Evolutionary conservation across 441 rosid species (phyloP), one percentile per base, ranked within the genome.

Genomic region (Syzygium malaccense): DNA sequence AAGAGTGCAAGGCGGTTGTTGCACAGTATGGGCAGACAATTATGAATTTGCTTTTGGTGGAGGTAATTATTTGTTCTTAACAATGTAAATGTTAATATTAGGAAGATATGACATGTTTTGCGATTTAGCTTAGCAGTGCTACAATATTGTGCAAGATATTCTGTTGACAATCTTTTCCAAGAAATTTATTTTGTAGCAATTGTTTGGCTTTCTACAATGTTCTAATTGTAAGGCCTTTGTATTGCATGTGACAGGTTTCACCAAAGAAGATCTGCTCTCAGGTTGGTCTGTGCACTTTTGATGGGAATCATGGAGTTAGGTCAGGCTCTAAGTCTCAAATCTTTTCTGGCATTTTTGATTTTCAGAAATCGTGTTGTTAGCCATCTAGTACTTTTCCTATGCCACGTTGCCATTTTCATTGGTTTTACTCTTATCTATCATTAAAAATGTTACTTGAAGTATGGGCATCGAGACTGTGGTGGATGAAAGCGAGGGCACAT

Each of bases 21-120:
- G 64, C 90, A 60, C 83, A 89, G 88, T 89, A 86, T 79, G 90
- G 90, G 62, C 86, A 89, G 88, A 86, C 62, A 49, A 86, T 89
- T 53, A 32, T 89, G 37, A 66, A 78, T 83, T 51, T 86, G 86
- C 87, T 89, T 62, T 79, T 79, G 60, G 86, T 33, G 14, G 83
- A 89, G 62, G 88, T 89, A 51, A 55, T 37, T 55, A 64, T 20
- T 45, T 13, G 87, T 85, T 2, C 83, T 75, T 75, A 6, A 75
- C 53, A 41, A 75, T 75, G 4, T 23, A 41, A 75, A 41, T 75
- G 41, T 5, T 23, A 13, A 41, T 41, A 23, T 41, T 23, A 23
- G 28, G 49, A 71, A 71, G 80, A 37, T 3, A 7, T 3, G 83
- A 41, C n/a, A 75, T 41, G 83, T 41, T 75, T 41, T 75, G 51